phyloP scores from a whole-genome alignment of 2,329 filamentous ascomycete species.

The Decorospora gaudefroyi region DNA sequence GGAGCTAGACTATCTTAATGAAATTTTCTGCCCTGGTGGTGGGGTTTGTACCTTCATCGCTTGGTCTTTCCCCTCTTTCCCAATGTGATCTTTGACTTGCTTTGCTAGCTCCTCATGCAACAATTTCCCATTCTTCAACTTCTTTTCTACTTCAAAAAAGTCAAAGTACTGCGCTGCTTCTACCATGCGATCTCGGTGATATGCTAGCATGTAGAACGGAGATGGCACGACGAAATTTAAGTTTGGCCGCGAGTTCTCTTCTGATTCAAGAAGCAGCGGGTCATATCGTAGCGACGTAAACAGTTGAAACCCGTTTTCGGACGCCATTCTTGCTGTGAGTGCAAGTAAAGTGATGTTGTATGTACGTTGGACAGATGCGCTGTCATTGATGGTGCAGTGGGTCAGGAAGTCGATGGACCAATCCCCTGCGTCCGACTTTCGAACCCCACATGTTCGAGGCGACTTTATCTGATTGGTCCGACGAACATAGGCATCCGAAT shows the following conservation, averaged over 20 bases:
- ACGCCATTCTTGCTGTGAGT: constrained; percentile 23
- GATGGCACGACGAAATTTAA: constrained; percentile 59
- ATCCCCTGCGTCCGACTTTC: constrained; percentile 1
- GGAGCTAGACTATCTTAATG: constrained; percentile 50
- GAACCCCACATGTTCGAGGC: no score
- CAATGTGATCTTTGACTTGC: constrained; percentile 38
- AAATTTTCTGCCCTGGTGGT: background rate
- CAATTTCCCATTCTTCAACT: constrained; percentile 42
- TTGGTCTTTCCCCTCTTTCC: constrained; percentile 27
- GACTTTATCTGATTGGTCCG: no score
- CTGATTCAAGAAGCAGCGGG: constrained; percentile 40
- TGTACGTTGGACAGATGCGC: background rate
- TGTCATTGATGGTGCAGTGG: constrained; percentile 2
- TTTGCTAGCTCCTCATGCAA: constrained; percentile 40
- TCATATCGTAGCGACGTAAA: constrained; percentile 50
- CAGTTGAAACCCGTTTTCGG: constrained; percentile 40
- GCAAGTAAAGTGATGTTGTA: background rate
- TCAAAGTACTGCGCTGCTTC: constrained; percentile 58
- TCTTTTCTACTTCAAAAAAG: constrained; percentile 49
- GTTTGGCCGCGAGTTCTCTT: constrained; percentile 52
- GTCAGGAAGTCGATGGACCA: background rate
- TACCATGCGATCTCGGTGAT: constrained; percentile 79
- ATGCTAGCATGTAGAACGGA: constrained; percentile 77
- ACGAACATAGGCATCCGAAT: no score
- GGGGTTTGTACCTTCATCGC: constrained; percentile 33